phyloP scores from a whole-genome alignment of 1,284 basidiomycete species.

The Sutorius eximius region DNA sequence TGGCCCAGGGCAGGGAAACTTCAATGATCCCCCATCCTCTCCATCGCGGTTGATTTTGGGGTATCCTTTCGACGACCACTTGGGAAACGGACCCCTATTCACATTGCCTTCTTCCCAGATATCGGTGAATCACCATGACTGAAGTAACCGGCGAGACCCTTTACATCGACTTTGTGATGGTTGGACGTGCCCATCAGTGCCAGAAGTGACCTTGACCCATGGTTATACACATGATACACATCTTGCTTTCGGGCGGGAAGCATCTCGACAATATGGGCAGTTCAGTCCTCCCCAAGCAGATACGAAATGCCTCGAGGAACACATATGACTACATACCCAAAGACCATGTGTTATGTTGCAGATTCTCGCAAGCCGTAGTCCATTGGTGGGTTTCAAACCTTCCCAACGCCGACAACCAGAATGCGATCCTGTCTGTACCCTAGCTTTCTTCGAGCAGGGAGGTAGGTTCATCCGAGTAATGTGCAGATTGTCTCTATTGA shows the following conservation, averaged over 20 bases:
- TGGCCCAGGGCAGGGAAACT: not conserved
- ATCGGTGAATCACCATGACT: not conserved
- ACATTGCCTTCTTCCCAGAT: not conserved
- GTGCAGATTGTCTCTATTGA: not conserved
- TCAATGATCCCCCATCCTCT: not conserved
- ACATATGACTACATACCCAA: not conserved
- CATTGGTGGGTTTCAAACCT: not conserved
- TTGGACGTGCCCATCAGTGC: not conserved
- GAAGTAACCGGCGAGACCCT: not conserved
- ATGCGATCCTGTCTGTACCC: not conserved
- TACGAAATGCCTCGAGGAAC: not conserved
- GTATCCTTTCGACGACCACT: not conserved
- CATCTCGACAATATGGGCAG: not conserved
- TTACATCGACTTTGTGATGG: not conserved
- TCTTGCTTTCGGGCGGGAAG: not conserved
- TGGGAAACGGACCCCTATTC: not conserved
- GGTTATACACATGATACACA: not conserved
- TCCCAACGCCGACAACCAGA: not conserved
- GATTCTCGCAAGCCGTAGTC: not conserved
- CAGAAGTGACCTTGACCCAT: not conserved
- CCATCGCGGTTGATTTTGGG: not conserved
- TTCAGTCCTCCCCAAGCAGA: not conserved
- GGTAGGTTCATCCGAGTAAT: not conserved
- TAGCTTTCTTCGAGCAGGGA: not conserved
- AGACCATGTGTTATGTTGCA: not conserved